A percentile compares a stretch with the other conserved stretches of the same genome.
phyloP scores from a whole-genome alignment of 176 grass and related monocot species.

The Themeda triandra region DNA sequence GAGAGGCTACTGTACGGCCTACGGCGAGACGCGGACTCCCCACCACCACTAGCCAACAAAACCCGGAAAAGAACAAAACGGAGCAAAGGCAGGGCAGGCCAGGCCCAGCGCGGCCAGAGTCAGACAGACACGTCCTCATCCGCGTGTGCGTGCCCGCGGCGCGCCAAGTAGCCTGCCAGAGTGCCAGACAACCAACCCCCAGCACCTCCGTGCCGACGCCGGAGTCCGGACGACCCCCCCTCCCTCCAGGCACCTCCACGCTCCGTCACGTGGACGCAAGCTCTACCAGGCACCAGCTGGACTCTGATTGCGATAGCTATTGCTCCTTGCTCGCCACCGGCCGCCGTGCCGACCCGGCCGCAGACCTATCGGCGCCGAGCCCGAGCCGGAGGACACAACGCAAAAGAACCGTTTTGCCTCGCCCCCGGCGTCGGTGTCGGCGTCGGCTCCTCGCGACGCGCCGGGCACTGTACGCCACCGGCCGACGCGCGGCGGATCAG shows the following conservation, averaged over 20 bases:
- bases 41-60: constrained; percentile 50
- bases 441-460: neutral
- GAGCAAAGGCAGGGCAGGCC: neutral
- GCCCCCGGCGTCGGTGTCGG: too few species aligned
- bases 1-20: neutral
- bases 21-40: constrained; percentile 34
- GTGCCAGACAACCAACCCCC: neutral
- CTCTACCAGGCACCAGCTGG: neutral
- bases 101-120: neutral
- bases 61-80: constrained; percentile 7
- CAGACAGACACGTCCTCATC: neutral
- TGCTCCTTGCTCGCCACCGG: neutral
- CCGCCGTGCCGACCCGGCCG: neutral
- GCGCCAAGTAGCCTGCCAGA: neutral
- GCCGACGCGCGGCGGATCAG: too few species aligned
- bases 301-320: neutral
- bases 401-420: too few species aligned
- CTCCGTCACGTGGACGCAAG: neutral
- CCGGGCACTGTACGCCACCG: too few species aligned
- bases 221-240: too few species aligned
- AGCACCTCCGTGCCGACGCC: neutral
- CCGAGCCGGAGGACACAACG: too few species aligned
- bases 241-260: too few species aligned
- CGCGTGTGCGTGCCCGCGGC: neutral
- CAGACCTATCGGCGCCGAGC: neutral